Evolutionary conservation across 2,329 filamentous ascomycete species (phyloP).

Genomic region (Colletotrichum sp.): DNA sequence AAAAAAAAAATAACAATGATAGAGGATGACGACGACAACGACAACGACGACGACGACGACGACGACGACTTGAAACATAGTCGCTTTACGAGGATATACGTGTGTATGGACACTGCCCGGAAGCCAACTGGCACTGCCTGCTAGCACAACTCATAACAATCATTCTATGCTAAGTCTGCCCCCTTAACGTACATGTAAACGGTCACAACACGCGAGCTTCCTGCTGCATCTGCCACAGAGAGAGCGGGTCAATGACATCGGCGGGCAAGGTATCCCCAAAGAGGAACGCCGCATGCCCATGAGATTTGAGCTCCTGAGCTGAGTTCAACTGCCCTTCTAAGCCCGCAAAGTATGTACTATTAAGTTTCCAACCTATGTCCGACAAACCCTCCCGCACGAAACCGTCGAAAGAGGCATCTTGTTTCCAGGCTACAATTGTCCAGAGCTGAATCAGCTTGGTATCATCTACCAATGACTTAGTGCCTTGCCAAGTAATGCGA

Average conservation of each 20-base stretch:
- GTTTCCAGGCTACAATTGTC: neutral
- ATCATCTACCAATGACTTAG: neutral
- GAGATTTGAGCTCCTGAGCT: neutral
- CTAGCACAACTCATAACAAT: neutral
- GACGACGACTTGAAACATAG: too few relatives aligned
- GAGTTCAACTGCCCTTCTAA: neutral
- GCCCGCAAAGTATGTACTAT: neutral
- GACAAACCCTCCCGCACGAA: neutral
- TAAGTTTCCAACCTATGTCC: neutral
- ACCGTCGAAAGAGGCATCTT: neutral
- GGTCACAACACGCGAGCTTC: neutral
- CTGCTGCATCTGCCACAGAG: neutral
- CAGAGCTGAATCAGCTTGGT: neutral
- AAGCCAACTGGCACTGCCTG: too few relatives aligned
- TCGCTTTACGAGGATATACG: too few relatives aligned
- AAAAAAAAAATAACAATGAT: too few relatives aligned
- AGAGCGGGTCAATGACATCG: neutral
- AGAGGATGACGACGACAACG: too few relatives aligned
- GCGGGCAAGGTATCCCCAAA: neutral
- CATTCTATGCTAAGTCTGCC: neutral
- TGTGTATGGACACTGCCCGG: too few relatives aligned
- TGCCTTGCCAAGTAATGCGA: neutral
- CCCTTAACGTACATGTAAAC: neutral
- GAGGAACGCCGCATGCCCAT: neutral
- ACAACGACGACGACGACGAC: too few relatives aligned